phyloP scores from a whole-genome alignment of 2,329 filamentous ascomycete species.

The Ophiostoma australiae region DNA sequence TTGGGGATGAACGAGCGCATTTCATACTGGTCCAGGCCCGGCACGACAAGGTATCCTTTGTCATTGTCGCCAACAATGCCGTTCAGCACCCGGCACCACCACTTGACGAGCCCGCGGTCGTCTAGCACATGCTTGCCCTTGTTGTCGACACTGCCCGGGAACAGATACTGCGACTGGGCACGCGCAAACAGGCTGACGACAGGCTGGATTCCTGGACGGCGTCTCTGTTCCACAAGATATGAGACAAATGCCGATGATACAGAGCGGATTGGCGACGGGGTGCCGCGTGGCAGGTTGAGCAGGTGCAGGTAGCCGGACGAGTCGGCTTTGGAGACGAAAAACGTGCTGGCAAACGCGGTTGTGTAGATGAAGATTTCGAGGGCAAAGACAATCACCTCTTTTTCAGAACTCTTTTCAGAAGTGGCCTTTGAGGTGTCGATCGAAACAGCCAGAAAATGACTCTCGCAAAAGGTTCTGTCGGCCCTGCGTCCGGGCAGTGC shows the following conservation, averaged over 20 bases:
- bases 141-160: slow-evolving; percentile 86
- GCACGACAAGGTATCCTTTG: slow-evolving; percentile 81
- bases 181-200: slow-evolving; percentile 88
- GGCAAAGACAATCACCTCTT: slow-evolving; percentile 66
- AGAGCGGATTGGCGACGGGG: slow-evolving; percentile 66
- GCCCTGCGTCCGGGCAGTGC: slow-evolving; percentile 66
- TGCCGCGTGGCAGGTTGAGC: slow-evolving; percentile 57
- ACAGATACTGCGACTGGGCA: slow-evolving; percentile 89
- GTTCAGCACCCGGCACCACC: slow-evolving; percentile 90
- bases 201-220: slow-evolving; percentile 60
- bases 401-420: background rate
- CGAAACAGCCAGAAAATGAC: slow-evolving; percentile 63
- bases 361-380: slow-evolving; percentile 86
- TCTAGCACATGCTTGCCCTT: slow-evolving; percentile 82
- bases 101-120: slow-evolving; percentile 82
- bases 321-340: slow-evolving; percentile 96
- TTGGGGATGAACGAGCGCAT: slow-evolving; percentile 70
- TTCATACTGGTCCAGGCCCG: slow-evolving; percentile 78
- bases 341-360: slow-evolving; percentile 71
- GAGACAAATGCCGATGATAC: slow-evolving; percentile 71
- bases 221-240: slow-evolving; percentile 64
- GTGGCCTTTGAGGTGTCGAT: slow-evolving; percentile 35
- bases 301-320: slow-evolving; percentile 81
- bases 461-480: slow-evolving; percentile 80
- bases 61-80: slow-evolving; percentile 53